phyloP scores from a whole-genome alignment of 2,329 filamentous ascomycete genomes.

The Leptographium radiaticola region DNA sequence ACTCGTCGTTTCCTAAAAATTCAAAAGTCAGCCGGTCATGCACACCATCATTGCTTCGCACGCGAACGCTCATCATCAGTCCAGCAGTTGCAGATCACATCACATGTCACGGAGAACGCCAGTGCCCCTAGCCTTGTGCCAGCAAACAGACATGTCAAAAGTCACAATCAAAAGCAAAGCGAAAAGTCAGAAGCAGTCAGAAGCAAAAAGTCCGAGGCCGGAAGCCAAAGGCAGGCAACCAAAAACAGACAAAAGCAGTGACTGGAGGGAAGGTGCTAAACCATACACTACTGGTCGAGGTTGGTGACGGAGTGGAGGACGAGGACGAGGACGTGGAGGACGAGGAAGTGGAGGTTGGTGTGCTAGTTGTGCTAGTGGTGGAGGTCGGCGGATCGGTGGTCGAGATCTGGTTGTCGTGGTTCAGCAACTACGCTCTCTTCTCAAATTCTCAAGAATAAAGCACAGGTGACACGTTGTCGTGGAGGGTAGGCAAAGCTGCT shows the following conservation, averaged over 20 bases:
- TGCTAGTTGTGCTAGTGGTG: not conserved
- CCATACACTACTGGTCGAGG: constrained; percentile 8
- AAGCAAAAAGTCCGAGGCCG: not conserved
- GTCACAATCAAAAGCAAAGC: constrained; percentile 1
- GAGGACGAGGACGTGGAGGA: not conserved
- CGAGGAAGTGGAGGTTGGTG: not conserved
- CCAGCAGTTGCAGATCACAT: not conserved
- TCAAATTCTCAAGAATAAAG: not conserved
- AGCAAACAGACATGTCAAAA: not conserved
- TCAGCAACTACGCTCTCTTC: not conserved
- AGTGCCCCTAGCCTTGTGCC: constrained; percentile 3
- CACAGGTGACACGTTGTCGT: not conserved
- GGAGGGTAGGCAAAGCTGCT: not conserved
- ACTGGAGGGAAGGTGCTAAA: not conserved
- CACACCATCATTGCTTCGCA: not conserved
- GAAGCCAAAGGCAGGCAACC: not conserved
- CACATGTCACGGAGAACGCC: not conserved
- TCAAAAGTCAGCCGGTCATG: not conserved
- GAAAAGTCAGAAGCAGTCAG: not conserved
- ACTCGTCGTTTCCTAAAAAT: not conserved
- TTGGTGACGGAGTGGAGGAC: not conserved
- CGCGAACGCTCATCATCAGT: not conserved
- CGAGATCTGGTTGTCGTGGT: constrained; percentile 1
- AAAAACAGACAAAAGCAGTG: not conserved
- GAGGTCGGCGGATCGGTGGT: not conserved